A percentile compares a stretch with the other conserved stretches of the same genome.
Evolutionary conservation across 2,329 filamentous ascomycete genomes (phyloP).

Genomic region (Nemania sp.): DNA sequence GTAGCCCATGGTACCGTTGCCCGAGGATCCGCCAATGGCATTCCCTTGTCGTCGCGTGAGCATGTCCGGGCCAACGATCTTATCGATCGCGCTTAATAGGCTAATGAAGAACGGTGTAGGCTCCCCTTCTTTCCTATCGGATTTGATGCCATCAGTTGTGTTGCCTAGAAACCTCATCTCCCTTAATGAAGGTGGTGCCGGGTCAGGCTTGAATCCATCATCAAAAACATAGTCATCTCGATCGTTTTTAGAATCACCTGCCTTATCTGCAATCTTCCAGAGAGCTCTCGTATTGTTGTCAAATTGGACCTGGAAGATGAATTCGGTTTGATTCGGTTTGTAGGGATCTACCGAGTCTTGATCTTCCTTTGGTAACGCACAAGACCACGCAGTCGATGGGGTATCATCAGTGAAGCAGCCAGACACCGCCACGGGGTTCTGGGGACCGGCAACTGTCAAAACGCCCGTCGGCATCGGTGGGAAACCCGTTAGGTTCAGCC

Average conservation of each 20-base stretch:
- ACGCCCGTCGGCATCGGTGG: slow-evolving; percentile 89
- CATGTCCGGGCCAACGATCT: slow-evolving; percentile 47
- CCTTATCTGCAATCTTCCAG: slow-evolving; percentile 61
- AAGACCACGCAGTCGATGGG: slow-evolving; percentile 80
- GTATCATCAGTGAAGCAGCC: slow-evolving; percentile 77
- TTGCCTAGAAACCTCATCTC: slow-evolving; percentile 88
- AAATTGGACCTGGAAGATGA: slow-evolving; percentile 82
- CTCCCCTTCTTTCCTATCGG: slow-evolving; percentile 80
- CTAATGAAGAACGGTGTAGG: slow-evolving; percentile 90
- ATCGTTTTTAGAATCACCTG: slow-evolving; percentile 26
- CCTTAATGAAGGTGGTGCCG: slow-evolving; percentile 68
- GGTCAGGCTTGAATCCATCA: slow-evolving; percentile 62
- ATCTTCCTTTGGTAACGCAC: slow-evolving; percentile 82
- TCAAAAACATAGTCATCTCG: slow-evolving; percentile 42
- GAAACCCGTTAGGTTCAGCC: slow-evolving; percentile 88
- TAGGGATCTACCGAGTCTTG: slow-evolving; percentile 74
- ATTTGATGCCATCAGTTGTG: slow-evolving; percentile 80
- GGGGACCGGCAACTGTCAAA: slow-evolving; percentile 79
- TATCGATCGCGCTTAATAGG: slow-evolving; percentile 49
- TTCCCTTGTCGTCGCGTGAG: slow-evolving; percentile 50
- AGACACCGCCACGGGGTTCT: slow-evolving; percentile 71
- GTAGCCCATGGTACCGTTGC: slow-evolving; percentile 50
- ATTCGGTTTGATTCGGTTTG: slow-evolving; percentile 77
- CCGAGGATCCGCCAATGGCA: slow-evolving; percentile 39
- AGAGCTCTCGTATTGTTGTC: slow-evolving; percentile 68